A percentile compares a stretch with the other conserved stretches of the same genome.
Evolutionary conservation across 1,284 basidiomycete species (phyloP).

Genomic region (Mycena sp.): DNA sequence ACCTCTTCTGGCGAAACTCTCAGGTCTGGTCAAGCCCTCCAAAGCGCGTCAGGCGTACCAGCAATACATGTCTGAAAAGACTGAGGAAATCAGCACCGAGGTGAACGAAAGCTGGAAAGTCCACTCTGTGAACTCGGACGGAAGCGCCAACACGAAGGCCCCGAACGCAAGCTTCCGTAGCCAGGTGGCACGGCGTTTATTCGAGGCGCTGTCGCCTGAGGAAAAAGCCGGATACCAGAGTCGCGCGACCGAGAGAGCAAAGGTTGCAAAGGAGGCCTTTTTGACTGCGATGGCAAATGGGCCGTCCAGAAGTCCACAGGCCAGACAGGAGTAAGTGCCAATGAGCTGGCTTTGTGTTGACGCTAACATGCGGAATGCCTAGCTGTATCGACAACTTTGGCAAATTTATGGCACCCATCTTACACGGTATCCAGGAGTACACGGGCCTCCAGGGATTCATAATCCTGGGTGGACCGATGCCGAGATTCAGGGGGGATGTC

Average conservation of each 20-base stretch:
- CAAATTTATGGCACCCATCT: background rate
- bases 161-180: background rate
- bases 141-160: background rate
- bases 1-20: constrained; percentile 6
- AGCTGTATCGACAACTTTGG: constrained; percentile 2
- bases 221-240: background rate
- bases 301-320: background rate
- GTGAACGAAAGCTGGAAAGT: background rate
- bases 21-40: background rate
- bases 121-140: background rate
- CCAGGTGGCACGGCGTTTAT: background rate
- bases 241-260: background rate
- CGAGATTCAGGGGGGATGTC: background rate
- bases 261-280: too few species aligned
- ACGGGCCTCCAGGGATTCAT: background rate
- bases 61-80: constrained; percentile 8
- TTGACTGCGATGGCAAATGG: too few species aligned
- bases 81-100: background rate
- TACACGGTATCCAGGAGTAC: background rate
- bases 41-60: constrained; percentile 20
- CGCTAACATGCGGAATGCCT: too few species aligned
- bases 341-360: background rate
- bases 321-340: constrained; percentile 5
- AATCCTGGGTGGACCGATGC: background rate
- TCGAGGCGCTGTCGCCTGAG: background rate